phyloP scores from a whole-genome alignment of 805 yeast genomes.

The Debaryomyces hansenii region DNA sequence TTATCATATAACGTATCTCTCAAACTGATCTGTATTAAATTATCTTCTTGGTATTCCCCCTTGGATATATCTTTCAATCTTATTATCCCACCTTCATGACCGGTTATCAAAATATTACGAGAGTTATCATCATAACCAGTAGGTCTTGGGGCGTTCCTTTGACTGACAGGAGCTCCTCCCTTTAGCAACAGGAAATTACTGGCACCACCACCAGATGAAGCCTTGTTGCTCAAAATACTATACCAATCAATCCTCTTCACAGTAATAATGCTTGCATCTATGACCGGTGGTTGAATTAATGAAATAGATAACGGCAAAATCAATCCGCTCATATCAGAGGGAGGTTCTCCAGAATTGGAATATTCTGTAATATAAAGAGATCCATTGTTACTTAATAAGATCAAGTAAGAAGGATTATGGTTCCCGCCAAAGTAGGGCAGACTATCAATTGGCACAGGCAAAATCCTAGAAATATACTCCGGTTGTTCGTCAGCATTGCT shows the following conservation, averaged over 20 bases:
- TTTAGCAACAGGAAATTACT: slow-evolving; percentile 49
- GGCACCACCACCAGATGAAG: slow-evolving; percentile 40
- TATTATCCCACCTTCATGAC: slow-evolving; percentile 82
- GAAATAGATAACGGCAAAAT: slow-evolving; percentile 80
- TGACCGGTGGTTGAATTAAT: slow-evolving; percentile 73
- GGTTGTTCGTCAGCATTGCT: slow-evolving; percentile 7
- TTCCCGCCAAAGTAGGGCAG: slow-evolving; percentile 81
- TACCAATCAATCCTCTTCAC: slow-evolving; percentile 72
- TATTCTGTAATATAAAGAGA: slow-evolving; percentile 61
- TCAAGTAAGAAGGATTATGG: slow-evolving; percentile 69
- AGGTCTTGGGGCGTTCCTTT: slow-evolving; percentile 21
- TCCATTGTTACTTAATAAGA: slow-evolving; percentile 62
- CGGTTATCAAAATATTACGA: slow-evolving; percentile 62
- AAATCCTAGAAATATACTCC: slow-evolving; percentile 27
- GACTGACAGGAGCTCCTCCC: slow-evolving; percentile 74
- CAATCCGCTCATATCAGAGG: slow-evolving; percentile 20
- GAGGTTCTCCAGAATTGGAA: slow-evolving; percentile 33
- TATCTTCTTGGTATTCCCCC: slow-evolving; percentile 52
- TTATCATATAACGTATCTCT: slow-evolving; percentile 32
- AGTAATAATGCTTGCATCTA: slow-evolving; percentile 48
- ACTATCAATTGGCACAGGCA: slow-evolving; percentile 32
- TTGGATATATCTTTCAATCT: slow-evolving; percentile 83
- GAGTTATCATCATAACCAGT: slow-evolving; percentile 44
- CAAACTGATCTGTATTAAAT: slow-evolving; percentile 32
- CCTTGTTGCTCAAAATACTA: slow-evolving; percentile 57